Conservation (phyloP, 208 protist species). For the Leishmania major region DNA sequence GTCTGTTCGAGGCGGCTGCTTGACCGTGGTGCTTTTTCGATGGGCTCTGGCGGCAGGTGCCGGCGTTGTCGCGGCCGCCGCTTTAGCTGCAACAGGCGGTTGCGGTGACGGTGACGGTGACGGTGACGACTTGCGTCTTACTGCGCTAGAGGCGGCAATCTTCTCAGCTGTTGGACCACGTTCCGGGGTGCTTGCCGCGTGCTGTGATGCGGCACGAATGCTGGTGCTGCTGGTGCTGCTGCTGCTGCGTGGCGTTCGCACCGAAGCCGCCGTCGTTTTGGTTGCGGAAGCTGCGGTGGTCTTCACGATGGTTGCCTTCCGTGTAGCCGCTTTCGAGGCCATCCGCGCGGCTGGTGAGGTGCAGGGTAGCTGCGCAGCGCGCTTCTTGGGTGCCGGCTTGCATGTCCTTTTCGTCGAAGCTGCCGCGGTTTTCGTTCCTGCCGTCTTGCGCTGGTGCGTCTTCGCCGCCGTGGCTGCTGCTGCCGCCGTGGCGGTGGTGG, state of each 20-base stretch:
- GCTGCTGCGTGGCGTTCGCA: not conserved
- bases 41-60: not conserved
- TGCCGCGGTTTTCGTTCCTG: not conserved
- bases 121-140: not conserved
- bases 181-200: not conserved
- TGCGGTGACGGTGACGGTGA: not conserved
- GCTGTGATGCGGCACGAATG: not conserved
- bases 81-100: not conserved
- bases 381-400: not conserved
- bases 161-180: not conserved
- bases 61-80: not conserved
- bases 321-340: not conserved
- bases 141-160: not conserved
- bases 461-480: not conserved
- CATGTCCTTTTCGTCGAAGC: not conserved
- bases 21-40: not conserved
- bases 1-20: not conserved
- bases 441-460: too few species aligned
- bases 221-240: not conserved
- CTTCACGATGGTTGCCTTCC: not conserved
- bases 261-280: not conserved
- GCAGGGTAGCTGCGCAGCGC: not conserved
- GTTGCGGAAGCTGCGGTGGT: not conserved
- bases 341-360: not conserved
- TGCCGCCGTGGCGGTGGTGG: not conserved